A percentile compares a stretch with the other conserved stretches of the same genome.
phyloP scores from a whole-genome alignment of 306 rosid genomes.

The Castanospermum australe region DNA sequence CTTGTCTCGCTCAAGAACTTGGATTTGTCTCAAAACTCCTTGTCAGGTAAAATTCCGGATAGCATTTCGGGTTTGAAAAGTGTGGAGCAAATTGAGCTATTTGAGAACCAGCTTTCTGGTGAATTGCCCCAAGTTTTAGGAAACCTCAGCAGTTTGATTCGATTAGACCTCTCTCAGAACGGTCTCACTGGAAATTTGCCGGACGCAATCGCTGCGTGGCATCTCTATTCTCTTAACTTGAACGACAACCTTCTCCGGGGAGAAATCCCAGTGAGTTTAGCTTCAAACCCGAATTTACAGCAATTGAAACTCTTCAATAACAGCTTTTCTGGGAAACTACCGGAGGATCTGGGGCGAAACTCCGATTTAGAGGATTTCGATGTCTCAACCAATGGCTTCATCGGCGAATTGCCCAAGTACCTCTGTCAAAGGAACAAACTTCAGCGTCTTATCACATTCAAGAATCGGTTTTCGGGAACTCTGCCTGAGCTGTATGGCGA shows the following conservation, averaged over 20 bases:
- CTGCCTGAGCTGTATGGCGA: constrained; percentile 43
- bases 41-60: constrained; percentile 67
- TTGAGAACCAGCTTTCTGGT: constrained; percentile 49
- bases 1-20: constrained; percentile 51
- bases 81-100: constrained; percentile 45
- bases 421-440: constrained; percentile 61
- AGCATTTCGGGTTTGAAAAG: constrained; percentile 52
- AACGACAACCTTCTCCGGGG: constrained; percentile 74
- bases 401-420: constrained; percentile 54
- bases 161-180: constrained; percentile 71
- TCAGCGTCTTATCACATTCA: constrained; percentile 40
- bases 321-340: constrained; percentile 62
- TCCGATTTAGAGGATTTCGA: constrained; percentile 53
- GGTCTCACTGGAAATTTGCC: constrained; percentile 60
- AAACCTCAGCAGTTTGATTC: constrained; percentile 45
- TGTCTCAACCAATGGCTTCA: constrained; percentile 68
- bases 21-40: constrained; percentile 52
- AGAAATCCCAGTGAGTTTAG: constrained; percentile 51
- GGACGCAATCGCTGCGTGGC: constrained; percentile 40
- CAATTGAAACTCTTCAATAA: constrained; percentile 66
- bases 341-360: constrained; percentile 54
- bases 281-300: constrained; percentile 46
- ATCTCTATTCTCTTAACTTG: constrained; percentile 40
- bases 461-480: constrained; percentile 54
- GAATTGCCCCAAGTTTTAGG: constrained; percentile 64